A percentile compares a stretch with the other conserved stretches of the same genome.
These are phyloP conservation scores for Mycena kentingensis DNA, from an alignment of 768 basidiomycete species.

Conservation along the genomic window DNA sequence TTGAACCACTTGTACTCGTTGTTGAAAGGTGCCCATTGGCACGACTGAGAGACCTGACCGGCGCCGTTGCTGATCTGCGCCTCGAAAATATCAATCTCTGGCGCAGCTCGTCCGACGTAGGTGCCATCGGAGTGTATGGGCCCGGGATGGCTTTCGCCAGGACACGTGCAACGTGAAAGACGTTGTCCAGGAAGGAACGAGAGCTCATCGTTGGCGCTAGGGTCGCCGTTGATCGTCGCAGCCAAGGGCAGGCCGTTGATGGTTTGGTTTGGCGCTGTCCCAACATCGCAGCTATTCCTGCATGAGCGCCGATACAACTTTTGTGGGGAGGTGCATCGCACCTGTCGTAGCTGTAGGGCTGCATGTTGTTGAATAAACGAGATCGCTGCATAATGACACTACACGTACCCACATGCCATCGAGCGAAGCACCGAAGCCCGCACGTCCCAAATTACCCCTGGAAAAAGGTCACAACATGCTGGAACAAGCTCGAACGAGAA, in stretches of 20 bases:
- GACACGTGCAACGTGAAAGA: conserved; percentile 86
- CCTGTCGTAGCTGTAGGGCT: conserved; percentile 81
- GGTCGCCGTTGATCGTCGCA: conserved; percentile 64
- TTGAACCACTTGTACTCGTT: conserved; percentile 71
- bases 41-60: conserved; percentile 78
- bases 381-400: conserved; percentile 44
- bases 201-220: conserved; percentile 50
- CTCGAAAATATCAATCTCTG: conserved; percentile 92
- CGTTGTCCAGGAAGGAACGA: conserved; percentile 89
- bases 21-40: conserved; percentile 87
- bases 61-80: conserved; percentile 52
- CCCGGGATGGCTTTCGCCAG: conserved; percentile 84
- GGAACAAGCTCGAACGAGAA: conserved; percentile 42
- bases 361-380: too few relatives aligned
- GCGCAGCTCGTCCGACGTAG: conserved; percentile 79
- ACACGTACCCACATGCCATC: conserved; percentile 67
- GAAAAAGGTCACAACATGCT: conserved; percentile 6
- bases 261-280: conserved; percentile 87
- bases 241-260: conserved; percentile 61
- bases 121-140: conserved; percentile 76
- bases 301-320: too few relatives aligned
- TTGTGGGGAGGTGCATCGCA: too few relatives aligned
- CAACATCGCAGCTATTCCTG: too few relatives aligned
- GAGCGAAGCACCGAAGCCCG: conserved; percentile 31
- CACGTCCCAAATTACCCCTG: conserved; percentile 18